Percentiles rank a stretch among this genome's conserved stretches.
phyloP scores from a whole-genome alignment of 805 yeast species.

The Pichia membranifaciens region DNA sequence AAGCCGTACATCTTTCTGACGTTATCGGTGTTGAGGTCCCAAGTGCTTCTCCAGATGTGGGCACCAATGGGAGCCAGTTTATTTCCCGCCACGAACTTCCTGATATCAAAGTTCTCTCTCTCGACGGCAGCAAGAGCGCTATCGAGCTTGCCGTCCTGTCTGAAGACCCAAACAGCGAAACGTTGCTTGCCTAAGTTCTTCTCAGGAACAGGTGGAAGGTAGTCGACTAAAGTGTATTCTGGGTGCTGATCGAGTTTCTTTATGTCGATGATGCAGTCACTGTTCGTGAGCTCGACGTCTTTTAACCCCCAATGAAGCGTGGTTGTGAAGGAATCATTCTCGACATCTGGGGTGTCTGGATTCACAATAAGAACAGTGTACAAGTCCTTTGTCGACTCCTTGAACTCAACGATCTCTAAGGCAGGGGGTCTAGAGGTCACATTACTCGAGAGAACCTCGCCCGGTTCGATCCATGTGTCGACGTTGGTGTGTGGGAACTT shows the following conservation, averaged over 20 bases:
- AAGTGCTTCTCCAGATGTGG: conserved; percentile 80
- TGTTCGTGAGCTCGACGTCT: conserved; percentile 56
- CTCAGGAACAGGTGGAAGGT: conserved; percentile 83
- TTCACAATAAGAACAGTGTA: conserved; percentile 81
- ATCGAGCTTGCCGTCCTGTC: conserved; percentile 43
- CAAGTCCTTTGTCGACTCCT: conserved; percentile 40
- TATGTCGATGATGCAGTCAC: conserved; percentile 50
- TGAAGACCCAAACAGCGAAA: conserved; percentile 83
- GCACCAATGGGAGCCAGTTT: conserved; percentile 79
- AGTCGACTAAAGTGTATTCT: conserved; percentile 47
- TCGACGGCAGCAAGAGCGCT: conserved; percentile 20
- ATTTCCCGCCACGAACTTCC: conserved; percentile 54
- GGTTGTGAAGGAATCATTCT: conserved; percentile 61
- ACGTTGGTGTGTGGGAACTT: conserved; percentile 62
- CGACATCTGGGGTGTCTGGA: conserved; percentile 84
- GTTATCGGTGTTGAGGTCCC: conserved; percentile 65
- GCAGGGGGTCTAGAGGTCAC: conserved; percentile 75
- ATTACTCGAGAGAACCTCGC: conserved; percentile 63
- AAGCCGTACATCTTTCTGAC: conserved; percentile 73
- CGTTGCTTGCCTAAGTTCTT: conserved; percentile 81
- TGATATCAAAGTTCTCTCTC: conserved; percentile 60
- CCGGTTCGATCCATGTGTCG: conserved; percentile 73
- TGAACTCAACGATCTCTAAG: conserved; percentile 70
- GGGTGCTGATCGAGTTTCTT: conserved; percentile 31
- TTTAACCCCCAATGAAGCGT: conserved; percentile 71